Percentiles rank a stretch among this genome's conserved stretches.
phyloP scores from a whole-genome alignment of 768 basidiomycete species.

The Pulveroboletus sp. region DNA sequence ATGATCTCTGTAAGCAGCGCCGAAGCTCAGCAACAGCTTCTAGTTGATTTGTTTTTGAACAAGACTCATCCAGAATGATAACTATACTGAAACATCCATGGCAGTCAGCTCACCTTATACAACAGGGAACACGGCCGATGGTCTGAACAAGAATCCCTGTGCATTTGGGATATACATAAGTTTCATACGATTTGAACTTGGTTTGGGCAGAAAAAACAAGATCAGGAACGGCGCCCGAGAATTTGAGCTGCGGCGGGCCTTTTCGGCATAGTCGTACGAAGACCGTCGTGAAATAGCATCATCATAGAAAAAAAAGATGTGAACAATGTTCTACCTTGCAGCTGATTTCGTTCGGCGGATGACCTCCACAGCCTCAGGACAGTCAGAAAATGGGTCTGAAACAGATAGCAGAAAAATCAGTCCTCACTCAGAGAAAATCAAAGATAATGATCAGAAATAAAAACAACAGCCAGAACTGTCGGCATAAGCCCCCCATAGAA shows the following conservation, averaged over 20 bases:
- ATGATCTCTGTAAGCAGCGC: conserved; percentile 50
- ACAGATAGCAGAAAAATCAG: background rate
- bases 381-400: background rate
- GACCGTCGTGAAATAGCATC: conserved; percentile 71
- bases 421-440: background rate
- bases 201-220: conserved; percentile 3
- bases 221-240: conserved; percentile 77
- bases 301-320: background rate
- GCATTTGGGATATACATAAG: background rate
- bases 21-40: conserved; percentile 84
- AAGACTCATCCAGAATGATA: conserved; percentile 19
- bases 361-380: background rate
- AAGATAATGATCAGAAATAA: conserved; percentile 44
- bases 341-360: no score
- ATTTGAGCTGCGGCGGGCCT: conserved; percentile 89
- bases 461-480: conserved; percentile 79
- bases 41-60: conserved; percentile 65
- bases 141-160: background rate
- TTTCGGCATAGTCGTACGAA: conserved; percentile 86
- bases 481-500: conserved; percentile 45
- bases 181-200: background rate
- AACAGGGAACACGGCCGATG: background rate
- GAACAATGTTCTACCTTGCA: conserved; percentile 13
- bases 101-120: conserved; percentile 7
- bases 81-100: background rate